Evolutionary conservation across 2,329 filamentous ascomycete species (phyloP).

Genomic region (Alternaria gansuensis): DNA sequence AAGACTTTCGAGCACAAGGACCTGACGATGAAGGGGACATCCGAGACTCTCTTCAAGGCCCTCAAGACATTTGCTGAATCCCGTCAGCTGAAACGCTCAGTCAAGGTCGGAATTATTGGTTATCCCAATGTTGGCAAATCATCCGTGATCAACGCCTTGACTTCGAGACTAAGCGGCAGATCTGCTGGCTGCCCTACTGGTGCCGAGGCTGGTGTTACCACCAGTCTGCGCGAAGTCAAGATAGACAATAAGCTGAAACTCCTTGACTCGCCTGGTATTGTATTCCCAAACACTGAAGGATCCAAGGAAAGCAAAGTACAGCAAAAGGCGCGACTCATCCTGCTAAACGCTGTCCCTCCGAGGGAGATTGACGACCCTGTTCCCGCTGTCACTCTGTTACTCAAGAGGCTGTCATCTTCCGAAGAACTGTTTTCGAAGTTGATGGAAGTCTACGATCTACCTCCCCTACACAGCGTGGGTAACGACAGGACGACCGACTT

Average conservation of each 20-base stretch:
- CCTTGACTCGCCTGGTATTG: slow-evolving; percentile 92
- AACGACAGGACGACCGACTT: slow-evolving; percentile 89
- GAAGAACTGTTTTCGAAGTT: slow-evolving; percentile 80
- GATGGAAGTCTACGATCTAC: slow-evolving; percentile 82
- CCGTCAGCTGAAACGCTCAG: slow-evolving; percentile 85
- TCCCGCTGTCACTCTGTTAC: slow-evolving; percentile 83
- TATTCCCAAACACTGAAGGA: slow-evolving; percentile 76
- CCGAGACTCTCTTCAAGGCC: slow-evolving; percentile 83
- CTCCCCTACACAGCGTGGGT: slow-evolving; percentile 73
- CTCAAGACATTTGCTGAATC: slow-evolving; percentile 87
- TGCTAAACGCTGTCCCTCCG: slow-evolving; percentile 90
- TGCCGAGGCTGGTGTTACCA: slow-evolving; percentile 92
- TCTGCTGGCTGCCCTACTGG: slow-evolving; percentile 82
- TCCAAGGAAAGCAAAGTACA: slow-evolving; percentile 66
- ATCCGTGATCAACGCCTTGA: slow-evolving; percentile 92
- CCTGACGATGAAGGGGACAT: slow-evolving; percentile 85
- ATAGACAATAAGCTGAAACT: slow-evolving; percentile 93
- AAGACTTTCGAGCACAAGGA: slow-evolving; percentile 93
- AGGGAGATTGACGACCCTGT: slow-evolving; percentile 94
- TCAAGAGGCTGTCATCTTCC: slow-evolving; percentile 78
- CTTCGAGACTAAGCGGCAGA: slow-evolving; percentile 75
- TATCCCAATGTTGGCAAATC: slow-evolving; percentile 98
- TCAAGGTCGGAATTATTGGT: slow-evolving; percentile 91
- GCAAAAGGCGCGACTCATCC: slow-evolving; percentile 80
- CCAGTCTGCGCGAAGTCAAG: slow-evolving; percentile 86